Evolutionary conservation across 2,329 filamentous ascomycete species (phyloP).

Genomic region (Macrophomina pseudophaseolina): DNA sequence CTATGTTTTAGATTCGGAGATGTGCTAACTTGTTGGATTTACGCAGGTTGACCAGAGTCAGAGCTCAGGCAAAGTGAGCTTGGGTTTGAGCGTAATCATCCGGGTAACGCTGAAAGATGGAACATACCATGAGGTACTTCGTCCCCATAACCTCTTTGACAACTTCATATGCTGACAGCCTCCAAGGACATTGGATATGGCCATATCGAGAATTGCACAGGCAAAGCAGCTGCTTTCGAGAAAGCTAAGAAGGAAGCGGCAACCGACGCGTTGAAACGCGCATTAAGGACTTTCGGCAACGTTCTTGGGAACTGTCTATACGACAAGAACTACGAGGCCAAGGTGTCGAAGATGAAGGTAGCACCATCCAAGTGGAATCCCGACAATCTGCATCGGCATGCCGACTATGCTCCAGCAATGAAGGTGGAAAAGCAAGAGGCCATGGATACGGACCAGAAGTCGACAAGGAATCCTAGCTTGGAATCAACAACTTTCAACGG

Average conservation of each 20-base stretch:
- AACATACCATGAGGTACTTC: conserved; percentile 80
- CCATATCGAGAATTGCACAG: conserved; percentile 93
- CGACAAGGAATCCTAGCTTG: conserved; percentile 35
- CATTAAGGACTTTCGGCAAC: conserved; percentile 91
- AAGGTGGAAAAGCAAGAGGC: conserved; percentile 38
- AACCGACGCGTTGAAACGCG: conserved; percentile 89
- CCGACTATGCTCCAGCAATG: conserved; percentile 67
- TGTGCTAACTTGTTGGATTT: conserved; percentile 29
- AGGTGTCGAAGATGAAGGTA: conserved; percentile 88
- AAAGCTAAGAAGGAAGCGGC: conserved; percentile 99
- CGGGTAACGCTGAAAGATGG: conserved; percentile 90
- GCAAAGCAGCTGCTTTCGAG: conserved; percentile 94
- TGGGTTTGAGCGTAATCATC: conserved; percentile 89
- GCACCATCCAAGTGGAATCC: conserved; percentile 78
- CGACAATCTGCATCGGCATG: conserved; percentile 79
- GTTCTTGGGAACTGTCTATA: conserved; percentile 98
- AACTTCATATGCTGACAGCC: conserved; percentile 15
- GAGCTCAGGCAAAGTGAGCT: conserved; percentile 75
- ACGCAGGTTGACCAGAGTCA: conserved; percentile 76
- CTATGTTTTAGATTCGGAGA: conserved; percentile 3
- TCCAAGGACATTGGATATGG: conserved; percentile 87
- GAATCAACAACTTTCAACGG: conserved; percentile 41
- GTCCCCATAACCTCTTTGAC: neutral
- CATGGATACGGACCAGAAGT: conserved; percentile 33
- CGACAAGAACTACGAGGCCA: conserved; percentile 89